Evolutionary conservation across 306 rosid genomes (phyloP).

Genomic region (Astragalus membranaceus): DNA sequence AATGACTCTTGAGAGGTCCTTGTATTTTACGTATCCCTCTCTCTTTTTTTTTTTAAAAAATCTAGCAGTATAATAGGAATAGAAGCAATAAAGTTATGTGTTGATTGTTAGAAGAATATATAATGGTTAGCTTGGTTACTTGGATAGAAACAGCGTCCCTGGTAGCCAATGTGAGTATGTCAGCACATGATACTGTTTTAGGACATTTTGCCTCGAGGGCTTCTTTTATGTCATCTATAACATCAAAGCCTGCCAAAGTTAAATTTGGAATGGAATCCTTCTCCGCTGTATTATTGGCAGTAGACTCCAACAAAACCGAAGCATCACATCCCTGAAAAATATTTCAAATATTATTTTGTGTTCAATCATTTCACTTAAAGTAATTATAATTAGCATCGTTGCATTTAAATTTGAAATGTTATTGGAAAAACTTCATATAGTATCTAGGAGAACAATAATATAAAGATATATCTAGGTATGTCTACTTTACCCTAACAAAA

Average conservation of each 20-base stretch:
- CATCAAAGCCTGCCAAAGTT: conserved; percentile 43
- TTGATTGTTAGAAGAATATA: background rate
- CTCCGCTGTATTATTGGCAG: conserved; percentile 30
- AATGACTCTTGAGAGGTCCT: too few relatives aligned
- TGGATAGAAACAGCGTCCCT: conserved; percentile 45
- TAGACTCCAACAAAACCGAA: conserved; percentile 46
- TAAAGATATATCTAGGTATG: background rate
- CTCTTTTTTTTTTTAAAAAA: too few relatives aligned
- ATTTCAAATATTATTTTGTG: background rate
- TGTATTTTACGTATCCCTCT: too few relatives aligned
- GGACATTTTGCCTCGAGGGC: conserved; percentile 38
- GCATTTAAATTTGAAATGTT: background rate
- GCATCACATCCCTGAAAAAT: conserved; percentile 53
- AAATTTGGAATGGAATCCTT: conserved; percentile 39
- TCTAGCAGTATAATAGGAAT: too few relatives aligned
- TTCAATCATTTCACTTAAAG: background rate
- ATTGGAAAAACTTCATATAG: background rate
- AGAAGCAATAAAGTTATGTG: too few relatives aligned
- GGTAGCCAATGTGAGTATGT: conserved; percentile 45
- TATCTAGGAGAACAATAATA: background rate
- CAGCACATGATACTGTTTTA: conserved; percentile 57
- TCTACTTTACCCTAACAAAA: conserved; percentile 49
- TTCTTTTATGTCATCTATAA: conserved; percentile 43
- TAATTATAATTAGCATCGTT: background rate
- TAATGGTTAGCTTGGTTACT: conserved; percentile 22